Conservation (phyloP, 345 rosid genomes). For the Arabis hirsuta region DNA sequence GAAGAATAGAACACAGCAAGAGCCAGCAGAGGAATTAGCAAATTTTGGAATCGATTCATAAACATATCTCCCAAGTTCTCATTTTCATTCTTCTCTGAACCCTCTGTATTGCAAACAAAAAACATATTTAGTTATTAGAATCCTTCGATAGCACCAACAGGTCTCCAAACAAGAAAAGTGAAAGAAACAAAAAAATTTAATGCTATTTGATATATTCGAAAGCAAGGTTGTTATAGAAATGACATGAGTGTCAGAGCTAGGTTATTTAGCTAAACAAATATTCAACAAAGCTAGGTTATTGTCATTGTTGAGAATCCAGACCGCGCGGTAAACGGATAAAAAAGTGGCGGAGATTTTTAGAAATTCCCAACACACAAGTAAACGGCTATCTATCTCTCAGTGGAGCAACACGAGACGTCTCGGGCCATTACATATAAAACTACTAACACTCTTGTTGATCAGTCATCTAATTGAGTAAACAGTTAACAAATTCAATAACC, state of each 20-base stretch:
- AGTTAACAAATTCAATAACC: not conserved
- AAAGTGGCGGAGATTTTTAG: too few species aligned
- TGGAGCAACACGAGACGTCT: not conserved
- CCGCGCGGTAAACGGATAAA: too few species aligned
- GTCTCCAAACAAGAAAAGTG: not conserved
- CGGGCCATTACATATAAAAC: not conserved
- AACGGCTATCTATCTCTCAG: not conserved
- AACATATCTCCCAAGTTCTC: conserved; percentile 56
- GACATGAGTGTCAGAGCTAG: too few species aligned
- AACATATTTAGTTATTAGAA: conserved; percentile 19
- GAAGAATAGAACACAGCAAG: conserved; percentile 57
- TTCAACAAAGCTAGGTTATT: not conserved
- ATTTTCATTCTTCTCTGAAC: conserved; percentile 62
- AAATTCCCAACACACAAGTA: not conserved
- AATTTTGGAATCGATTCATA: conserved; percentile 55
- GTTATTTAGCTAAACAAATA: too few species aligned
- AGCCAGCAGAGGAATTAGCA: conserved; percentile 59
- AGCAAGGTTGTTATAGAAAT: too few species aligned
- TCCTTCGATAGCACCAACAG: conserved; percentile 13
- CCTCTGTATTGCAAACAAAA: conserved; percentile 56
- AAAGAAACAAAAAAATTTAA: not conserved
- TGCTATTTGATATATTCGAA: too few species aligned
- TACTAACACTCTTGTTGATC: not conserved
- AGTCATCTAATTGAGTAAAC: not conserved
- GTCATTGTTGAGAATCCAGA: conserved; percentile 3